These are phyloP conservation scores for Arthrobotrys conoides DNA, from an alignment of 2,329 filamentous ascomycete genomes.

Conservation along the genomic window DNA sequence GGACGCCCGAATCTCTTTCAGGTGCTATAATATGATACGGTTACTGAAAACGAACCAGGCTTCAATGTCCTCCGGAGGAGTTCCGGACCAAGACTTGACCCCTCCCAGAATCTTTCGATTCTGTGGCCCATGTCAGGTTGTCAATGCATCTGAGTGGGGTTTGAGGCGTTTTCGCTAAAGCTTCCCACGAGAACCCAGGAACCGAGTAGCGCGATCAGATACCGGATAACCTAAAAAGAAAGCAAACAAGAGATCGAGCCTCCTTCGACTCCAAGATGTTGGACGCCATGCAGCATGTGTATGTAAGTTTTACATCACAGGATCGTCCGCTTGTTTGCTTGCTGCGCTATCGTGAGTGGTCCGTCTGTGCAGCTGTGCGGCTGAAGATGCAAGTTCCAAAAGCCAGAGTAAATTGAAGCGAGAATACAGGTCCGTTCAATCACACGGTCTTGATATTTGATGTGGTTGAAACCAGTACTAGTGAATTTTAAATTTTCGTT, in stretches of 20 bases:
- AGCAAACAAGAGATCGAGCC: conserved; percentile 18
- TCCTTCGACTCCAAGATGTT: conserved; percentile 10
- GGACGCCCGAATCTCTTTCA: conserved; percentile 1
- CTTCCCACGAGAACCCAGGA: conserved; percentile 32
- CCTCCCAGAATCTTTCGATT: conserved; percentile 6
- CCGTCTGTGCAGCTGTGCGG: background rate
- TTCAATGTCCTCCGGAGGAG: conserved; percentile 8
- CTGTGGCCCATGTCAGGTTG: conserved; percentile 20
- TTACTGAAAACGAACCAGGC: background rate
- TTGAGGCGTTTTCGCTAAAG: conserved; percentile 33
- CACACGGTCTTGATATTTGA: conserved; percentile 20
- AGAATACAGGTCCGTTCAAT: conserved; percentile 4
- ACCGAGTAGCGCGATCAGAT: conserved; percentile 32
- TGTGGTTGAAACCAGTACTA: conserved; percentile 2
- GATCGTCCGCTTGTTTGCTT: background rate
- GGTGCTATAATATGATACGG: conserved; percentile 5
- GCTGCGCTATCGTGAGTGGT: background rate
- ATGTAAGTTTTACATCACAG: conserved; percentile 22
- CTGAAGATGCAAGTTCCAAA: conserved; percentile 11
- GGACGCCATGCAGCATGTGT: conserved; percentile 18
- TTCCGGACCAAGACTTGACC: conserved; percentile 15
- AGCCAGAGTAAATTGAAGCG: conserved; percentile 17
- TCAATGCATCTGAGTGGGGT: conserved; percentile 27
- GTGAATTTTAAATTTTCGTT: conserved; percentile 18
- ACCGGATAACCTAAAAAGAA: conserved; percentile 21